Percentiles rank a stretch among this genome's conserved stretches.
phyloP scores from a whole-genome alignment of 306 rosid species.

The Sesbania bispinosa region DNA sequence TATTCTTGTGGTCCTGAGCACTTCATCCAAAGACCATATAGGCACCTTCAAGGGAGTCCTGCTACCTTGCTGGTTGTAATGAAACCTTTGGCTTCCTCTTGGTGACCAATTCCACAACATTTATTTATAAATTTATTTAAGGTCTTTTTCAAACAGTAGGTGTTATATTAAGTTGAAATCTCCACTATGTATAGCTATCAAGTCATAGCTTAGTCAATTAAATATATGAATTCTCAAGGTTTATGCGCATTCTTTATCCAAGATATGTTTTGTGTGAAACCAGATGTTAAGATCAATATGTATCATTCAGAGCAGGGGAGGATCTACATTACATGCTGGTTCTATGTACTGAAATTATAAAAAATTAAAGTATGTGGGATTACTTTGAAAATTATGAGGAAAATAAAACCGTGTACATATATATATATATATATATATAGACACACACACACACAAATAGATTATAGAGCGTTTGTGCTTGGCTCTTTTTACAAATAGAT shows the following conservation, averaged over 20 bases:
- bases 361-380: too few species aligned
- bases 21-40: not conserved
- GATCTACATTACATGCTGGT: too few species aligned
- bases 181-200: not conserved
- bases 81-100: conserved; percentile 24
- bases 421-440: too few species aligned
- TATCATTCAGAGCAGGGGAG: not conserved
- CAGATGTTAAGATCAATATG: too few species aligned
- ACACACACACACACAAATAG: too few species aligned
- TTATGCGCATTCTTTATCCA: not conserved
- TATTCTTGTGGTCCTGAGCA: conserved; percentile 32
- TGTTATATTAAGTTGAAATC: not conserved
- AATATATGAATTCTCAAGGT: not conserved
- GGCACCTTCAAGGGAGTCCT: conserved; percentile 16
- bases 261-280: not conserved
- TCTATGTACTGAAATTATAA: too few species aligned
- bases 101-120: not conserved
- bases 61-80: conserved; percentile 38
- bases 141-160: conserved; percentile 12
- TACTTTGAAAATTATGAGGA: too few species aligned
- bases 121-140: not conserved
- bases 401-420: too few species aligned
- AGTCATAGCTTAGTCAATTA: not conserved
- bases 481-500: too few species aligned
- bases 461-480: too few species aligned